Evolutionary conservation across 805 yeast species (phyloP), one percentile per base, ranked within the genome.

Genomic region (Yamadazyma takamatsuzukensis): DNA sequence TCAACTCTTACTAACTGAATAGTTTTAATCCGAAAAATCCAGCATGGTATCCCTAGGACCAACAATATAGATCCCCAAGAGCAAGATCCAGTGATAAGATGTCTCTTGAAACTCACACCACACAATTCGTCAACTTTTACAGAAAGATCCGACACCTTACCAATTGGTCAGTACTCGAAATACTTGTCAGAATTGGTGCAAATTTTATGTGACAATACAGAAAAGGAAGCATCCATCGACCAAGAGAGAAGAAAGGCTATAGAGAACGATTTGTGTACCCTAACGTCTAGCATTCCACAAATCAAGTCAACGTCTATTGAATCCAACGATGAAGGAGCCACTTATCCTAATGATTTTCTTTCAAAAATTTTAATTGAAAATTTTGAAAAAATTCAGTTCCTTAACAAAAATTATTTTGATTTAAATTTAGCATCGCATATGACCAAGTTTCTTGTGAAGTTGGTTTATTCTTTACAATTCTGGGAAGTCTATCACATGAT

Each of bases 401-500:
- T 64, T 21, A 47, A 59, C 6, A 49, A 60, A 4, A 52, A 55
- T 33, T 65, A 66, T 42, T 55, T 55, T 46, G 63, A 65, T 44
- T 40, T 66, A 30, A 47, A 65, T 2, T 44, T 67, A n/a, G 47
- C 66, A 7, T 54, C 67, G 9, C 64, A 54, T 21, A 43, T 64
- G n/a, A 66, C 68, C n/a, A 53, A 53, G 33, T 67, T 46, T 37
- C 38, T 61, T 34, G 72, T 67, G 14, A 60, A 58, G 27, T 37
- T 65, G 21, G 50, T 66, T 8, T 63, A 67, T 41, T 44, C 54
- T 11, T 44, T 67, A 11, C 60, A 66, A 37, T 67, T 62, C 41
- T 67, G 72, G 72, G 72, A 67, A 37, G 52, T 63, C 6, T 64
- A 65, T 40, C 72, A 67, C 43, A 48, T 67, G 7, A 36, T 66